phyloP scores from a whole-genome alignment of 768 basidiomycete species.

The Amanita pseudoporphyria region DNA sequence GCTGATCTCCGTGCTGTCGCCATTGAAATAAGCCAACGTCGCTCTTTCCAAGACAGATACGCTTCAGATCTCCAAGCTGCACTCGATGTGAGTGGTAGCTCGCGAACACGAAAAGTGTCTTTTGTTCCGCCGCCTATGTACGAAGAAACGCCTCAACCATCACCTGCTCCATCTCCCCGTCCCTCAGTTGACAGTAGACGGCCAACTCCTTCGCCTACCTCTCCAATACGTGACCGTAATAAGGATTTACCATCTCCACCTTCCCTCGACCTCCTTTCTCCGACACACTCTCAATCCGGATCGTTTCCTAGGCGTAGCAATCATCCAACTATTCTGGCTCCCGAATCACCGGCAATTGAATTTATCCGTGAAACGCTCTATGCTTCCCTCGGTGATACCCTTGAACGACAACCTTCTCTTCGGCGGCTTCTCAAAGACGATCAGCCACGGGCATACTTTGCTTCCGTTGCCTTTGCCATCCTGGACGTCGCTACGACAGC shows the following conservation, averaged over 20 bases:
- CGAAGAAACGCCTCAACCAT: slow-evolving; percentile 20
- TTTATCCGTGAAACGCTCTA: slow-evolving; percentile 85
- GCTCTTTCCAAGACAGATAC: slow-evolving; percentile 78
- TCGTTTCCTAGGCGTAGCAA: slow-evolving; percentile 16
- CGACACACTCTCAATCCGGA: not conserved
- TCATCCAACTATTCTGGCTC: slow-evolving; percentile 31
- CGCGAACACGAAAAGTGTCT: slow-evolving; percentile 32
- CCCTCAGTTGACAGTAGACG: not conserved
- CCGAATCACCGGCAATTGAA: slow-evolving; percentile 55
- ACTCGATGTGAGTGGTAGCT: slow-evolving; percentile 49
- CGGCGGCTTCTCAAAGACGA: slow-evolving; percentile 48
- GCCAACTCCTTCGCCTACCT: slow-evolving; percentile 1
- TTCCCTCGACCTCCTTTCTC: slow-evolving; percentile 4
- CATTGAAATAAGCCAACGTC: slow-evolving; percentile 77
- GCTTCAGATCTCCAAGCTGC: slow-evolving; percentile 69
- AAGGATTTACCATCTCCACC: slow-evolving; percentile 1
- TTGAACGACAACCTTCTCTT: slow-evolving; percentile 46
- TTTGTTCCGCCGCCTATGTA: slow-evolving; percentile 71
- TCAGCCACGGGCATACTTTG: slow-evolving; percentile 70
- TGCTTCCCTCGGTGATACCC: slow-evolving; percentile 64
- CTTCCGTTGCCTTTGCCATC: slow-evolving; percentile 62
- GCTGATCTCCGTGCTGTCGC: slow-evolving; percentile 80
- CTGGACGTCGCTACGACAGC: slow-evolving; percentile 48
- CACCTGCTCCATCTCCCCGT: slow-evolving; percentile 17
- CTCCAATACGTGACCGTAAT: not conserved